Percentiles rank a stretch among this genome's conserved stretches.
These are phyloP conservation scores for Entelexis paramagnoliae DNA, from an alignment of 1,139 yeast species.

Conservation along the genomic window DNA sequence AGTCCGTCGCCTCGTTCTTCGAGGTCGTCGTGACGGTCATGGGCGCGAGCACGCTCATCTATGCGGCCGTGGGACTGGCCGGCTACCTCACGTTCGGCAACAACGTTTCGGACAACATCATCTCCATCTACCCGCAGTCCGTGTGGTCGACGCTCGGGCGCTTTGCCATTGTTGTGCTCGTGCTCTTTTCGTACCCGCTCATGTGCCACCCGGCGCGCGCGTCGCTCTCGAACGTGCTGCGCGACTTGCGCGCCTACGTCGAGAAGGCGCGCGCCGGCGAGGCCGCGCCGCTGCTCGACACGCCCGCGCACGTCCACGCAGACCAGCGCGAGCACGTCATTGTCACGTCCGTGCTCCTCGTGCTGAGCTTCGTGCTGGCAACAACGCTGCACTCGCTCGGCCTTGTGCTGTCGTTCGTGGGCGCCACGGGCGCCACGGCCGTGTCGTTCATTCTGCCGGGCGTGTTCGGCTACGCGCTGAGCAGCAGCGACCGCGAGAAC, in stretches of 20 bases:
- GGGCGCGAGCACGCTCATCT: slow-evolving; percentile 47
- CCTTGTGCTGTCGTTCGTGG: slow-evolving; percentile 80
- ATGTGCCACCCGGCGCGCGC: slow-evolving; percentile 90
- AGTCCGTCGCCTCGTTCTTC: slow-evolving; percentile 42
- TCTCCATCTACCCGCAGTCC: slow-evolving; percentile 46
- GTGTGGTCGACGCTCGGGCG: slow-evolving; percentile 55
- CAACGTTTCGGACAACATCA: slow-evolving; percentile 67
- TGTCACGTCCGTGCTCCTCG: slow-evolving; percentile 57
- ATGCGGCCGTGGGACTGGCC: slow-evolving; percentile 59
- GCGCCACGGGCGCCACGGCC: slow-evolving; percentile 90
- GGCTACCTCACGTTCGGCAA: slow-evolving; percentile 87
- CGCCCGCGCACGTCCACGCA: not conserved
- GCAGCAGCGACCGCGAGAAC: slow-evolving; percentile 34
- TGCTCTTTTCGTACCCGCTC: slow-evolving; percentile 77
- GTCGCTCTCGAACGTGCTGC: slow-evolving; percentile 63
- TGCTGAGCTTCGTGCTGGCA: slow-evolving; percentile 62
- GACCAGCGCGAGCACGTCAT: slow-evolving; percentile 28
- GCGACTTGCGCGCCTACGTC: slow-evolving; percentile 36
- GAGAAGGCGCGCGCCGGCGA: not conserved
- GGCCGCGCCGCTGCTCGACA: not conserved
- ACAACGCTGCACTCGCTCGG: slow-evolving; percentile 69
- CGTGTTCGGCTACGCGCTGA: slow-evolving; percentile 65
- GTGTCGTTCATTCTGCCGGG: slow-evolving; percentile 92
- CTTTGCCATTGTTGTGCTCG: slow-evolving; percentile 67
- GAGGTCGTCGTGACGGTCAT: slow-evolving; percentile 50